Conservation (phyloP, 345 rosid genomes). For the Hypericum androsaemum region DNA sequence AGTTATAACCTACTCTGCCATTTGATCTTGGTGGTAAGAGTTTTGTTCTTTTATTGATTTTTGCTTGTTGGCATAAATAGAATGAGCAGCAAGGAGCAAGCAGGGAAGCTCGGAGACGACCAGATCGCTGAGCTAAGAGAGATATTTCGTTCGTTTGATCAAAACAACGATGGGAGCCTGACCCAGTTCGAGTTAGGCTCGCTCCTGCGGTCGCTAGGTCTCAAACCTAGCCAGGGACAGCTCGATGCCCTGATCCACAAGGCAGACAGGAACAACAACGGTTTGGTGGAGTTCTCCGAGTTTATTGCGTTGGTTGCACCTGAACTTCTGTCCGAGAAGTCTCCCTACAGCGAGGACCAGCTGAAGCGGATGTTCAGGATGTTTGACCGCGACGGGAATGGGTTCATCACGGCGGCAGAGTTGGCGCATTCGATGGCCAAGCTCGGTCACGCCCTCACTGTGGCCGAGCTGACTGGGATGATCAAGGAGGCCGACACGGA, state of each 20-base stretch:
- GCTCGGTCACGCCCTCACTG: conserved; percentile 71
- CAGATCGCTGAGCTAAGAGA: conserved; percentile 73
- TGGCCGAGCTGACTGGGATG: conserved; percentile 82
- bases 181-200: conserved; percentile 88
- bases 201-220: conserved; percentile 62
- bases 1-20: no score
- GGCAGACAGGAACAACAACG: conserved; percentile 78
- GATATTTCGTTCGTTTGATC: conserved; percentile 75
- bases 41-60: not conserved
- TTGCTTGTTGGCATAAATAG: not conserved
- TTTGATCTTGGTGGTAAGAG: conserved; percentile 3
- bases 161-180: conserved; percentile 78
- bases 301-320: conserved; percentile 69
- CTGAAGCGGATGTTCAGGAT: conserved; percentile 51
- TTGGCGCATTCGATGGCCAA: conserved; percentile 84
- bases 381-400: conserved; percentile 74
- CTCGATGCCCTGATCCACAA: conserved; percentile 55
- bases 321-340: conserved; percentile 49
- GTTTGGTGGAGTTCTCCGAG: conserved; percentile 79
- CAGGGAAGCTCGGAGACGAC: conserved; percentile 52
- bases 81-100: conserved; percentile 21
- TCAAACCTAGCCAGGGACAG: conserved; percentile 68
- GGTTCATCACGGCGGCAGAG: conserved; percentile 72
- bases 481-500: conserved; percentile 89
- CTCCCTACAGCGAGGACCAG: conserved; percentile 76